Evolutionary conservation across 768 basidiomycete genomes (phyloP).

Genomic region (Rhodosporidiobolus odoratus): DNA sequence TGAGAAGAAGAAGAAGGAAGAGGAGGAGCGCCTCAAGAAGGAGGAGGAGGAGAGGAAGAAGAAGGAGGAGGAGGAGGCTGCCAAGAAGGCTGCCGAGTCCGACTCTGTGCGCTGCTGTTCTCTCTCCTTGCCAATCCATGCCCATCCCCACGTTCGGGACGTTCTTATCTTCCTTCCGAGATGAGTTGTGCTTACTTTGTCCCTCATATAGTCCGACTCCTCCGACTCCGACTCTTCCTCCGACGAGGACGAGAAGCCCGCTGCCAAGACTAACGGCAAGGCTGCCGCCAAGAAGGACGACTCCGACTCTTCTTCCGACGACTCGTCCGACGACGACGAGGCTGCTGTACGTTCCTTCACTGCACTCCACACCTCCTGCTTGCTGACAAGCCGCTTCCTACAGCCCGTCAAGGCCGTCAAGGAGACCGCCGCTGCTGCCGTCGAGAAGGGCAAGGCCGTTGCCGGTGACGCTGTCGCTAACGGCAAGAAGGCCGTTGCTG

Average conservation of each 20-base stretch:
- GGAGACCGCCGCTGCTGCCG: constrained; percentile 27
- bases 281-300: constrained; percentile 42
- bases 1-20: constrained; percentile 25
- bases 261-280: constrained; percentile 37
- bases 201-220: no score
- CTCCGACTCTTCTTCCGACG: constrained; percentile 12
- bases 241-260: constrained; percentile 40
- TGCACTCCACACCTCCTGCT: constrained; percentile 40
- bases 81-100: constrained; percentile 47
- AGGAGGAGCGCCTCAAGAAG: constrained; percentile 44
- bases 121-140: constrained; percentile 12
- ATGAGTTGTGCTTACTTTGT: no score
- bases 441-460: constrained; percentile 33
- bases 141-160: constrained; percentile 8
- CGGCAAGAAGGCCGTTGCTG: constrained; percentile 22
- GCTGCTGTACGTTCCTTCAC: constrained; percentile 30
- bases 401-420: constrained; percentile 38
- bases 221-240: constrained; percentile 42
- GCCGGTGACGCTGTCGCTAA: not conserved
- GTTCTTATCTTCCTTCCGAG: no score
- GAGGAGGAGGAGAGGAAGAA: constrained; percentile 31
- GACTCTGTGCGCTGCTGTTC: no score
- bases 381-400: not conserved
- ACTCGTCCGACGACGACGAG: constrained; percentile 38
- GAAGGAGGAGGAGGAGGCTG: constrained; percentile 22